A percentile compares a stretch with the other conserved stretches of the same genome.
Conservation (phyloP, 306 rosid species). For the Purshia tridentata region DNA sequence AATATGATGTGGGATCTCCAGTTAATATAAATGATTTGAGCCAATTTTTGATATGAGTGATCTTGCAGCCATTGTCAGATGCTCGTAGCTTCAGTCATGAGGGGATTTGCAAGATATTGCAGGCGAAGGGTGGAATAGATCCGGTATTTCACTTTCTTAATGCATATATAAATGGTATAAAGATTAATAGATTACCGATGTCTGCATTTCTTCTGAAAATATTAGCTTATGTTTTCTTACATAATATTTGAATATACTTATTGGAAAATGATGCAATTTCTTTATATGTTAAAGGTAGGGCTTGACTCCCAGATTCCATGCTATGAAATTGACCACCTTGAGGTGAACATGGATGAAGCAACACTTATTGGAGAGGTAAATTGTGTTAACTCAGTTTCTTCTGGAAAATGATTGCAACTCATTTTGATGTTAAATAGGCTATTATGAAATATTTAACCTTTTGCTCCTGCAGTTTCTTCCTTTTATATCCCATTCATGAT, state of each 20-base stretch:
- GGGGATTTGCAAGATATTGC: slow-evolving; percentile 27
- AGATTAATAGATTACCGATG: neutral
- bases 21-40: neutral
- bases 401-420: neutral
- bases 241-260: neutral
- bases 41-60: neutral
- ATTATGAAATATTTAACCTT: neutral
- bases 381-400: neutral
- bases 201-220: neutral
- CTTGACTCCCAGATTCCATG: slow-evolving; percentile 28
- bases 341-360: slow-evolving; percentile 33
- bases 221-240: neutral
- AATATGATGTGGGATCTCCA: neutral
- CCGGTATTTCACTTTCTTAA: slow-evolving; percentile 23
- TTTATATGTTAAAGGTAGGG: slow-evolving; percentile 19
- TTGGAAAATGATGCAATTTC: neutral
- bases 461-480: neutral
- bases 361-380: slow-evolving; percentile 33
- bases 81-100: slow-evolving; percentile 30
- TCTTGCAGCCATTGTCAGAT: slow-evolving; percentile 32
- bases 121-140: slow-evolving; percentile 30
- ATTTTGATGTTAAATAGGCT: neutral
- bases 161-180: neutral
- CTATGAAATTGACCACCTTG: slow-evolving; percentile 22
- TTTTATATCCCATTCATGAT: neutral